Percentiles rank a stretch among this genome's conserved stretches.
Conservation (phyloP, 1,284 basidiomycete species). For the Wolfiporia cocos region DNA sequence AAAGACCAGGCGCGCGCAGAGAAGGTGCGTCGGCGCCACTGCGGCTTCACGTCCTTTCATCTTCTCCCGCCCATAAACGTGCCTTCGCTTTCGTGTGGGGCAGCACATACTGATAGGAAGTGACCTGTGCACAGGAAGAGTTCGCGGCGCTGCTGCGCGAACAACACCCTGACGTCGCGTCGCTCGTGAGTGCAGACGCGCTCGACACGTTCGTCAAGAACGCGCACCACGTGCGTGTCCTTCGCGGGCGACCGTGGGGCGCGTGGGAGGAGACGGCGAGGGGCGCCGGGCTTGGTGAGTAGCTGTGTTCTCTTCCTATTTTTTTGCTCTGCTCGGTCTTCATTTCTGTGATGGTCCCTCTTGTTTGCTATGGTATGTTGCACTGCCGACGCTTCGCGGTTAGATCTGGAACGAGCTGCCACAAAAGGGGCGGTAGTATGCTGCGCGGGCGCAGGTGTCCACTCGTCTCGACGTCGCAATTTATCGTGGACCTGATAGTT, state of each 20-base stretch:
- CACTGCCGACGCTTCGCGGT: constrained; percentile 1
- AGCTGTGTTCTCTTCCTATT: not conserved
- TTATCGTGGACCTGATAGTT: too few relatives aligned
- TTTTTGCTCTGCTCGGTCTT: not conserved
- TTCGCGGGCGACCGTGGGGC: constrained; percentile 69
- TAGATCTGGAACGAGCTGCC: too few relatives aligned
- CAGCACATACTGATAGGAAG: not conserved
- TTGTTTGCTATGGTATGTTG: not conserved
- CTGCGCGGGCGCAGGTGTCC: too few relatives aligned
- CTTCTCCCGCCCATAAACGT: not conserved
- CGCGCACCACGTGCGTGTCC: constrained; percentile 73
- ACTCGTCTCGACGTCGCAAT: too few relatives aligned
- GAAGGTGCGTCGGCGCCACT: constrained; percentile 40
- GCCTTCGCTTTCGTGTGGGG: not conserved
- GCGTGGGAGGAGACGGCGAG: constrained; percentile 47
- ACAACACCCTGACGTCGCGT: constrained; percentile 17
- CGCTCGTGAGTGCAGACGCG: constrained; percentile 43
- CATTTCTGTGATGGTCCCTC: too few relatives aligned
- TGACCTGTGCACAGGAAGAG: constrained; percentile 11
- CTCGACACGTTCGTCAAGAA: constrained; percentile 90
- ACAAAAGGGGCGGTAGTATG: too few relatives aligned
- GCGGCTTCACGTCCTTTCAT: too few relatives aligned
- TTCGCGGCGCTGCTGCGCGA: constrained; percentile 20
- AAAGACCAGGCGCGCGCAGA: constrained; percentile 68
- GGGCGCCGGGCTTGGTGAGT: constrained; percentile 59